Evolutionary conservation across 1,139 yeast genomes (phyloP).

Genomic region (Zygoascus meyerae): DNA sequence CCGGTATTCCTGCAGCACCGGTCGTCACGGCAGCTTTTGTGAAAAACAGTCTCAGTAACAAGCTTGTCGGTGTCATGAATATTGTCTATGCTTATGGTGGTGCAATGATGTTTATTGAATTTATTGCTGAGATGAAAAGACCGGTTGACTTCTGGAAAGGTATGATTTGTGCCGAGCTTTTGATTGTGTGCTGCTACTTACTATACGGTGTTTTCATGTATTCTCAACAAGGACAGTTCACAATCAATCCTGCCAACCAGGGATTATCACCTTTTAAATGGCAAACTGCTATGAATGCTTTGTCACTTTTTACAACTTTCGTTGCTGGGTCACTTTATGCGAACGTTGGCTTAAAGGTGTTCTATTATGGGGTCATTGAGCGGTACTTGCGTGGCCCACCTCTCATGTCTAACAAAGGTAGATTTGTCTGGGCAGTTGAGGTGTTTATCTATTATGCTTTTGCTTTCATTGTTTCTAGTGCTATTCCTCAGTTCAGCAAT

Average conservation of each 20-base stretch:
- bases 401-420: conserved; percentile 33
- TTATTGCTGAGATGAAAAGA: conserved; percentile 42
- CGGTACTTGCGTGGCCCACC: conserved; percentile 35
- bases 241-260: conserved; percentile 41
- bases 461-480: conserved; percentile 45
- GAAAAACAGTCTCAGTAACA: conserved; percentile 26
- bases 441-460: conserved; percentile 40
- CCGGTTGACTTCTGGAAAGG: conserved; percentile 46
- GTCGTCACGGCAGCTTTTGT: conserved; percentile 26
- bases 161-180: conserved; percentile 38
- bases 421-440: conserved; percentile 34
- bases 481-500: conserved; percentile 48
- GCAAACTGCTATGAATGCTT: conserved; percentile 41
- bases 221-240: conserved; percentile 41
- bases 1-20: conserved; percentile 25
- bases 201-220: conserved; percentile 41
- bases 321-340: conserved; percentile 43
- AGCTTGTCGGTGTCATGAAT: conserved; percentile 39
- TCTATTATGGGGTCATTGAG: conserved; percentile 37
- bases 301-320: conserved; percentile 37
- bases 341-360: conserved; percentile 41
- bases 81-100: conserved; percentile 46
- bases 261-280: conserved; percentile 35
- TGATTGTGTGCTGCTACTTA: conserved; percentile 38
- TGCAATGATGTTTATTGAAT: conserved; percentile 42